phyloP scores from a whole-genome alignment of 768 basidiomycete species.

The Trametes coccinea region DNA sequence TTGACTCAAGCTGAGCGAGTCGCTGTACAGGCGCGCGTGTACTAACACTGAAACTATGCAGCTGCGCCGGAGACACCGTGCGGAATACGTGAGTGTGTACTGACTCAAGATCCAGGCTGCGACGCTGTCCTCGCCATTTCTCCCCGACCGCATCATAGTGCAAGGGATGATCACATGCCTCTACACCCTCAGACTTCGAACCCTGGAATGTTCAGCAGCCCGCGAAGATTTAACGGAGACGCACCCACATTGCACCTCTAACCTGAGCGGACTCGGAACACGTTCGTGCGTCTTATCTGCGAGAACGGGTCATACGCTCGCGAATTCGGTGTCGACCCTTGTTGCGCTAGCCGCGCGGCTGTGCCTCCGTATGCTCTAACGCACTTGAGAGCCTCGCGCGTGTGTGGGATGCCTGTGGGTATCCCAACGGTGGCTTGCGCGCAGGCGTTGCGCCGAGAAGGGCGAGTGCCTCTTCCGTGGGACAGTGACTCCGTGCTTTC shows the following conservation, averaged over 20 bases:
- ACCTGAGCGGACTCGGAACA: neutral
- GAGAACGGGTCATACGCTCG: neutral
- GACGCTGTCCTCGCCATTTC: too few relatives aligned
- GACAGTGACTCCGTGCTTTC: neutral
- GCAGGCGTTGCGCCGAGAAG: neutral
- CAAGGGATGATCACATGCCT: too few relatives aligned
- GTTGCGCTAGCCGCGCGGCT: neutral
- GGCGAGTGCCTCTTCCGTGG: neutral
- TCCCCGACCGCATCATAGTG: too few relatives aligned
- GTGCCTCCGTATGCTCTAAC: neutral
- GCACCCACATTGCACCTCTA: constrained; percentile 6
- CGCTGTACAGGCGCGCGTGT: too few relatives aligned
- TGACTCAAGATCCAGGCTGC: too few relatives aligned
- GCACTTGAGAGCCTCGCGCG: neutral
- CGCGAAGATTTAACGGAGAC: neutral
- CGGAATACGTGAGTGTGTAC: too few relatives aligned
- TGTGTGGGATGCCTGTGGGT: neutral
- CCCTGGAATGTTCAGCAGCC: neutral
- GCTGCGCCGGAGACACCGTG: too few relatives aligned
- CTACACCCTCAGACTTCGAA: too few relatives aligned
- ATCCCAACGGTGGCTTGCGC: neutral
- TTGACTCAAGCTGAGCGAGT: too few relatives aligned
- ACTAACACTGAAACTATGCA: too few relatives aligned
- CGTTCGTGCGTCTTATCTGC: constrained; percentile 9
- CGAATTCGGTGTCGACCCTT: neutral